A percentile compares a stretch with the other conserved stretches of the same genome.
These are phyloP conservation scores for Hemerocallis citrina DNA, from an alignment of 106 monocot genomes.

Conservation along the genomic window DNA sequence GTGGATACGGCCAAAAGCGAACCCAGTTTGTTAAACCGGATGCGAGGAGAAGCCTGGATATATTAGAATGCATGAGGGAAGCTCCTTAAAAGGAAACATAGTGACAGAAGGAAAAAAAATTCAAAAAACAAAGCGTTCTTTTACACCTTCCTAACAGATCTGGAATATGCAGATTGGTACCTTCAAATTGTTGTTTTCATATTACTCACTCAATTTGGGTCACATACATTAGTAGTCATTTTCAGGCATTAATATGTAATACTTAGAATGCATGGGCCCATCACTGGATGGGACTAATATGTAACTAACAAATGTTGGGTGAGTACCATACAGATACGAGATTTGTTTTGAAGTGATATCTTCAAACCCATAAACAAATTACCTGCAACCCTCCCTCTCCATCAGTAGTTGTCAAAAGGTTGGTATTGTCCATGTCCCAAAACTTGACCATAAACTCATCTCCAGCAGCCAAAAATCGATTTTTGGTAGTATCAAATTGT, in stretches of 20 bases:
- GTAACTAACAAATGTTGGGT: too few species aligned
- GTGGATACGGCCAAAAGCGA: conserved; percentile 25
- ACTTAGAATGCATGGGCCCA: too few species aligned
- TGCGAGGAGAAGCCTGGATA: conserved; percentile 12
- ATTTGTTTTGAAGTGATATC: too few species aligned
- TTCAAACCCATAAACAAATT: conserved; percentile 8
- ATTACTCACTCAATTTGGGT: too few species aligned
- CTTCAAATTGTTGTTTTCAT: too few species aligned
- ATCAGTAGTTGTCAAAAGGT: conserved; percentile 41
- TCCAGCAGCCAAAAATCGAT: conserved; percentile 49
- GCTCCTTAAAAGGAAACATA: not conserved
- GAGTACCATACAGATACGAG: too few species aligned
- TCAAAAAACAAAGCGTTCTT: too few species aligned
- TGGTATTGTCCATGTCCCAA: conserved; percentile 56
- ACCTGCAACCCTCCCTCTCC: conserved; percentile 38
- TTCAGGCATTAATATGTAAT: too few species aligned
- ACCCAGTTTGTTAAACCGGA: conserved; percentile 26
- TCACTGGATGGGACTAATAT: too few species aligned
- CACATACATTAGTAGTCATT: too few species aligned
- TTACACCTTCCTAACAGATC: too few species aligned
- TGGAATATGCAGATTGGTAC: too few species aligned
- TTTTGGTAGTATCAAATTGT: conserved; percentile 53
- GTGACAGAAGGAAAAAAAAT: not conserved
- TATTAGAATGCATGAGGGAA: not conserved
- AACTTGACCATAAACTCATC: conserved; percentile 58